Evolutionary conservation across 257 asterid genomes (phyloP).

Genomic region (Lithospermum erythrorhizon): DNA sequence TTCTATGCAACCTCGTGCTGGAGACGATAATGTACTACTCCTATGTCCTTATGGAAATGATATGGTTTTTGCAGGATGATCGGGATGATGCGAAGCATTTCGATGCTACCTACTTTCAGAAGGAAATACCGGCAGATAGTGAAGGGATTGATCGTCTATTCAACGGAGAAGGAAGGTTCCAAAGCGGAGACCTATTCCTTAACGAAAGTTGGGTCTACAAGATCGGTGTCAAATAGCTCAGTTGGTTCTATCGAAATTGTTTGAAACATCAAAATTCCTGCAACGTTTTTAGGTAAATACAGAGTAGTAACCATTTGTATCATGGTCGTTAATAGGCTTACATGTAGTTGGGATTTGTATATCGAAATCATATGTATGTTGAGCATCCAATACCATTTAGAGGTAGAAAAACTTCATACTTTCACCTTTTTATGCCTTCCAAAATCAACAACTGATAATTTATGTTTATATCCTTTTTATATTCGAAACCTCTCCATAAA

Average conservation of each 20-base stretch:
- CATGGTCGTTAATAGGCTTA: not conserved
- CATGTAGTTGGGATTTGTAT: not conserved
- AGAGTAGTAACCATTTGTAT: not conserved
- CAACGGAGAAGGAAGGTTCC: conserved; percentile 36
- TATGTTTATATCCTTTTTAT: no score
- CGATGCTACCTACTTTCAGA: conserved; percentile 75
- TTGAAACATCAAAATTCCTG: conserved; percentile 4
- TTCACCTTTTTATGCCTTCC: no score
- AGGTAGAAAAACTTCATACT: no score
- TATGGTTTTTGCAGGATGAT: conserved; percentile 50
- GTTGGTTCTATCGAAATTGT: conserved; percentile 51
- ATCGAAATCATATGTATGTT: no score
- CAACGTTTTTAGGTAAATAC: not conserved
- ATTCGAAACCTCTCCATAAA: no score
- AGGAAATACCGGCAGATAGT: conserved; percentile 73
- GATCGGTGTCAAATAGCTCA: conserved; percentile 37
- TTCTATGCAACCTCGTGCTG: no score
- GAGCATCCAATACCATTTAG: no score
- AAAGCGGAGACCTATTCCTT: conserved; percentile 12
- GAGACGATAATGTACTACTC: no score
- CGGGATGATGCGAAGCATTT: conserved; percentile 59
- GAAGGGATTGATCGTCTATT: conserved; percentile 39
- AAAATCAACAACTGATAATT: no score
- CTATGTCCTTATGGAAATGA: not conserved
- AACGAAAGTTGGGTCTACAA: conserved; percentile 29